Evolutionary conservation across 2,329 filamentous ascomycete genomes (phyloP), one percentile per base, ranked within the genome.

Genomic region (Hansfordia pulvinata): DNA sequence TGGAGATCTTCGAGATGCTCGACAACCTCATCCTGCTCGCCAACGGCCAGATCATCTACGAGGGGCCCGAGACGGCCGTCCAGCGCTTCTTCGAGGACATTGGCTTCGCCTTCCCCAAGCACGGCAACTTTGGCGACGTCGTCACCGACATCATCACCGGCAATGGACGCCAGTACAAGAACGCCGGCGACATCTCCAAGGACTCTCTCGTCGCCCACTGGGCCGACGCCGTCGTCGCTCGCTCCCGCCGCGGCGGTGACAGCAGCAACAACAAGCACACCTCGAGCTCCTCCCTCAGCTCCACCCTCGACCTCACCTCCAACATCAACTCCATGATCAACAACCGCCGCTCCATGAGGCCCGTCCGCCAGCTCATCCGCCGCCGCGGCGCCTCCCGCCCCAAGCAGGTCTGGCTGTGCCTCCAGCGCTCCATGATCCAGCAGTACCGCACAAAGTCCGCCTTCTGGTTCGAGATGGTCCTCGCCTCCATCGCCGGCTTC

Each of bases 111-210:
- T 68, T 74, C 31, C 59, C 59, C 1, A 32, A 44, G 10, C 52
- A 62, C 30, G 53, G 52, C 23, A 75, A 75, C 35, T 58, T 57
- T 5, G 69, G 63, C 7, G 70, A 75, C 34, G 52, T 65, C 2
- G 56, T 74, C 14, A 69, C 69, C n/a, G 69, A 75, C 28, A 72
- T 74, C 35, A 63, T 73, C 37, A 67, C 65, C 0, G 68, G 68
- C 3, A 64, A 70, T 34, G 66, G 67, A 1, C 48, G 56, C 10
- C 41, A 51, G 9, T 70, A 71, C 44, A 64, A 66, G 34, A 37
- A 32, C 4, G 40, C 38, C 0, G 60, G 59, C 4, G 58, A 66
- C 20, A 52, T 62, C 16, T 57, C 54, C 18, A 60, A 61, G 17
- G 51, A 62, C n/a, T 39, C 50, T 7, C 49, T 71, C 15, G 67